Conservation (phyloP, 177 flowering plant species). For the Vitis hybrid region DNA sequence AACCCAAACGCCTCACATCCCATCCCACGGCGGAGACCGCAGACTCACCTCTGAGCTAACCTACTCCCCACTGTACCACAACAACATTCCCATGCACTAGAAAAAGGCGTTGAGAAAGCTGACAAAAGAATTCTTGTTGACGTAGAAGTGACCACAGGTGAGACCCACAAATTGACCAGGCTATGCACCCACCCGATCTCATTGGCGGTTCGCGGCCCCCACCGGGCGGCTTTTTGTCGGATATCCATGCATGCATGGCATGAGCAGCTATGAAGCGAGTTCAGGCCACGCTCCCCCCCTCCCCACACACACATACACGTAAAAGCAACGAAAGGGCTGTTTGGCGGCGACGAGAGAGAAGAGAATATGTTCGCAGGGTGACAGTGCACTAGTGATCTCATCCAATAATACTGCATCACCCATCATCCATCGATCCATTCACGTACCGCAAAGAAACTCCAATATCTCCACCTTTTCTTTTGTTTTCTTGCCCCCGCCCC, state of each 20-base stretch:
- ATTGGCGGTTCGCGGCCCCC: neutral
- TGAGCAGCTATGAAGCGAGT: too few species aligned
- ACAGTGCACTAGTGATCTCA: constrained; percentile 1
- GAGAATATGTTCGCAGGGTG: constrained; percentile 20
- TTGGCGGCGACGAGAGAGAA: constrained; percentile 15
- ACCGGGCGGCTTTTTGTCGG: constrained; percentile 22
- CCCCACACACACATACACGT: too few species aligned
- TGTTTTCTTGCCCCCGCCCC: neutral
- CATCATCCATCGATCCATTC: constrained; percentile 3
- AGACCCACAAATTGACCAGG: constrained; percentile 9
- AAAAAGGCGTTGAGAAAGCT: neutral
- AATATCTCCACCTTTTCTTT: neutral
- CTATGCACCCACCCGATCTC: neutral
- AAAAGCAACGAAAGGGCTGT: neutral
- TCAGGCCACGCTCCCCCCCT: too few species aligned
- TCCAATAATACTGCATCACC: neutral
- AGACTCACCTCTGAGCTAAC: neutral
- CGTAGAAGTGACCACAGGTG: neutral
- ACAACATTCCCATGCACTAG: neutral
- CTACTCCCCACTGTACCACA: neutral
- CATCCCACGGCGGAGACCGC: neutral
- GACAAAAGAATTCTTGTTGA: neutral
- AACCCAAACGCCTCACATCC: too few species aligned
- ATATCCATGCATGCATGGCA: constrained; percentile 8
- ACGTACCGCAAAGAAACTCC: constrained; percentile 14